Percentiles rank a stretch among this genome's conserved stretches.
Conservation (phyloP, 2,329 filamentous ascomycete species). For the Coleophoma eucalyptorum region DNA sequence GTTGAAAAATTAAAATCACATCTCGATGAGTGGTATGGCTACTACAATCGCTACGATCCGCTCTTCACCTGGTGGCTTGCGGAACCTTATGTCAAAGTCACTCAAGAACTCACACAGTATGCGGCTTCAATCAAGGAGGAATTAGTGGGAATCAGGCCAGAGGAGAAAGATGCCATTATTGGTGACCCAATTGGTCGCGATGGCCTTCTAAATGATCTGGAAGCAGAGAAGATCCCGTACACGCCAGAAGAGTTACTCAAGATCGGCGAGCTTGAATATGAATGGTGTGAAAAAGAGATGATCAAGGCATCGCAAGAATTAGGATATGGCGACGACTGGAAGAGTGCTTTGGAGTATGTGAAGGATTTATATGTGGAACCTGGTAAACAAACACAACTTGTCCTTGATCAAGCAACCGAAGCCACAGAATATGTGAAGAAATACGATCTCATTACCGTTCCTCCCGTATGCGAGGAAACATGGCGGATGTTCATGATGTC, state of each 20-base stretch:
- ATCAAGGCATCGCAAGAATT: slow-evolving; percentile 43
- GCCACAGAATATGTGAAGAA: slow-evolving; percentile 48
- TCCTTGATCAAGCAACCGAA: slow-evolving; percentile 46
- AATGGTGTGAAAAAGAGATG: slow-evolving; percentile 54
- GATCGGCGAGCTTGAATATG: slow-evolving; percentile 46
- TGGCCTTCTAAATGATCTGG: slow-evolving; percentile 46
- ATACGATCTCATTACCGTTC: slow-evolving; percentile 52
- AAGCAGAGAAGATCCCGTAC: slow-evolving; percentile 55
- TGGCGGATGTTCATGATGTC: slow-evolving; percentile 56
- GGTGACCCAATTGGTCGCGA: slow-evolving; percentile 52
- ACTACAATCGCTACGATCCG: slow-evolving; percentile 53
- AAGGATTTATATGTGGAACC: slow-evolving; percentile 51
- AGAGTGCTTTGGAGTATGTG: slow-evolving; percentile 49
- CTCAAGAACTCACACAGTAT: slow-evolving; percentile 31
- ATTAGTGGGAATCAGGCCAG: slow-evolving; percentile 40
- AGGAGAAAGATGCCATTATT: slow-evolving; percentile 45
- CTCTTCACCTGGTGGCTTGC: slow-evolving; percentile 53
- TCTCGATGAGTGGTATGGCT: slow-evolving; percentile 42
- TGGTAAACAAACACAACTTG: slow-evolving; percentile 47
- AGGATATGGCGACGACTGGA: slow-evolving; percentile 46
- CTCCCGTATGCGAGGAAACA: slow-evolving; percentile 45
- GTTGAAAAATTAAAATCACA: slow-evolving; percentile 35
- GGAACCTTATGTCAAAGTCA: slow-evolving; percentile 37
- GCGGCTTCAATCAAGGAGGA: slow-evolving; percentile 33
- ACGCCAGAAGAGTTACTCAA: slow-evolving; percentile 50